Evolutionary conservation across 805 yeast genomes (phyloP), one percentile per base, ranked within the genome.

Genomic region (Myxozyma neotropica): DNA sequence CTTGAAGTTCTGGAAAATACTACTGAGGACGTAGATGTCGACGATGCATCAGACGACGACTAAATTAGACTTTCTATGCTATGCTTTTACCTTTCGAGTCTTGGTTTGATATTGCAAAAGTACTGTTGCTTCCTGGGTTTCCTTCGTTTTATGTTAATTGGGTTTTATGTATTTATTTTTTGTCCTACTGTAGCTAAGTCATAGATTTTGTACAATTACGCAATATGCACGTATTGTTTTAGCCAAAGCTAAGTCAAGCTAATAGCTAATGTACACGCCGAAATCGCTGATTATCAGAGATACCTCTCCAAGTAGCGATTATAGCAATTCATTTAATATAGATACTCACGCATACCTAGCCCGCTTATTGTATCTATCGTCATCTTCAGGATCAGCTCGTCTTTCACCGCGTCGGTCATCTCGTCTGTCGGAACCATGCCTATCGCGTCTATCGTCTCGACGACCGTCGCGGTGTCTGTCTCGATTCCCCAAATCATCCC

Each of bases 361-460:
- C 15, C 64, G 59, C 46, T 47, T 53, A 31, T 19, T 38, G 43
- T 59, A 19, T 2, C 68, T 59, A 33, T 68, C 74, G 38, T 70
- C 69, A 3, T 67, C 69, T 33, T 67, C 64, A 7, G 48, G 19
- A 43, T 69, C 70, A 50, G 55, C 61, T 23, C 69, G 69, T 38
- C 68, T 55, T 26, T 61, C 63, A 21, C 69, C 23, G 26, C 64
- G 56, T 21, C 65, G 53, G 19, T 51, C 54, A 48, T 61, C 59
- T 4, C 54, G 46, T 46, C 59, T 10, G 26, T 48, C 61, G 67
- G 61, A 69, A n/a, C 47, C 47, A 13, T 43, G 47, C 10, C 44
- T 38, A 13, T 70, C 65, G 42, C 71, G 65, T 44, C 62, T 65
- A 51, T 69, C 68, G 39, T 63, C 72, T 21, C 57, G 56, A 44